A percentile compares a stretch with the other conserved stretches of the same genome.
These are phyloP conservation scores for Nothomitra cinnamomea DNA, from an alignment of 2,329 filamentous ascomycete genomes.

Conservation along the genomic window DNA sequence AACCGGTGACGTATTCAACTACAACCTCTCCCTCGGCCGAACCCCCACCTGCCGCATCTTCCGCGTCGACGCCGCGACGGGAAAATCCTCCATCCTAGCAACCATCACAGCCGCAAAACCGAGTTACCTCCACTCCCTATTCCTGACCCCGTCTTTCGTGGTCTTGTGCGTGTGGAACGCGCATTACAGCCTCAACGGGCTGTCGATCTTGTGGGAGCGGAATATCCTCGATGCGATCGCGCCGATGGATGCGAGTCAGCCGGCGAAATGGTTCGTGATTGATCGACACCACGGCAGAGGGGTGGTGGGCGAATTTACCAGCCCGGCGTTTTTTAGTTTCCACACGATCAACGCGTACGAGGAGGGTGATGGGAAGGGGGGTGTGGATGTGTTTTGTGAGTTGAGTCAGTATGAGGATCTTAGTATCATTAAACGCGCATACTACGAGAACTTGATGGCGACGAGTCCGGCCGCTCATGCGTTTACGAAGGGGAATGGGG, in stretches of 20 bases:
- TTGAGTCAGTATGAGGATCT: constrained; percentile 43
- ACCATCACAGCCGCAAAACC: constrained; percentile 38
- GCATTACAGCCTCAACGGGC: constrained; percentile 38
- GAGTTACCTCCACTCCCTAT: constrained; percentile 68
- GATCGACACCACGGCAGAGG: constrained; percentile 46
- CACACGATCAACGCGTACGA: constrained; percentile 67
- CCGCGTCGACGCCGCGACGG: constrained; percentile 42
- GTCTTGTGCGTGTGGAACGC: constrained; percentile 56
- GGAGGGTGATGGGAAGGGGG: constrained; percentile 25
- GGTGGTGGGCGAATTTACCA: constrained; percentile 50
- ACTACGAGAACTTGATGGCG: constrained; percentile 49
- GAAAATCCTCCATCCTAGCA: constrained; percentile 53
- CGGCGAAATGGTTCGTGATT: constrained; percentile 55
- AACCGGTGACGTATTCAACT: constrained; percentile 67
- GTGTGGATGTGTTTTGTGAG: constrained; percentile 46
- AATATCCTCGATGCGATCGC: constrained; percentile 53
- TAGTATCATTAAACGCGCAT: constrained; percentile 48
- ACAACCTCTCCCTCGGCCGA: constrained; percentile 50
- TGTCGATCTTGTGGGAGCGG: constrained; percentile 43
- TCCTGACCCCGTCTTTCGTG: constrained; percentile 52
- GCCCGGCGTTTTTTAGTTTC: constrained; percentile 59
- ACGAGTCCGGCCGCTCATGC: constrained; percentile 30
- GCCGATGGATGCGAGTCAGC: constrained; percentile 35
- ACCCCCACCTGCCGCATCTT: constrained; percentile 53
- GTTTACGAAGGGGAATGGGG: constrained; percentile 25